phyloP scores from a whole-genome alignment of 768 basidiomycete species.

The Podaxis sp. region DNA sequence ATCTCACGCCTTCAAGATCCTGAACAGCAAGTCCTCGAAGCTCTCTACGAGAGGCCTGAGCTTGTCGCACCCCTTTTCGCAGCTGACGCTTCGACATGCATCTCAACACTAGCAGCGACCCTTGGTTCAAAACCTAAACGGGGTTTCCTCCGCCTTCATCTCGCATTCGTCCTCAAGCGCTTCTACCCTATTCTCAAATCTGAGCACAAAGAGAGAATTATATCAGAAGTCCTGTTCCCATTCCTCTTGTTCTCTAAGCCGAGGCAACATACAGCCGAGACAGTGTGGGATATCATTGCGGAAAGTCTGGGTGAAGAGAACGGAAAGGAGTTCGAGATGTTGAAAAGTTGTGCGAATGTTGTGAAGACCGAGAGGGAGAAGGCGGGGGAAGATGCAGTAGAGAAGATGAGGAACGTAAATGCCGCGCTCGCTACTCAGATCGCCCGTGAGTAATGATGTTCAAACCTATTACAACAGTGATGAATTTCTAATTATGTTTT shows the following conservation, averaged over 20 bases:
- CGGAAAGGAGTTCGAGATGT: slow-evolving; percentile 39
- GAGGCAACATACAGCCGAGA: slow-evolving; percentile 59
- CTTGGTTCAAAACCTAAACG: slow-evolving; percentile 48
- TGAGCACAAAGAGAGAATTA: slow-evolving; percentile 32
- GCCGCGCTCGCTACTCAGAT: slow-evolving; percentile 56
- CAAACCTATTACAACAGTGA: neutral
- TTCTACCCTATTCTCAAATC: slow-evolving; percentile 35
- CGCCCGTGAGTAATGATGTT: slow-evolving; percentile 50
- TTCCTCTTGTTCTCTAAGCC: slow-evolving; percentile 74
- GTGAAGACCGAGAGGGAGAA: slow-evolving; percentile 36
- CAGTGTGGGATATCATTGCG: slow-evolving; percentile 74
- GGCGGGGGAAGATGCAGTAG: slow-evolving; percentile 31
- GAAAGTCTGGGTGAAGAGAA: slow-evolving; percentile 25
- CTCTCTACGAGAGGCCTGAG: slow-evolving; percentile 58
- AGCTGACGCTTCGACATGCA: slow-evolving; percentile 41
- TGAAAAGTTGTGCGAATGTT: slow-evolving; percentile 54
- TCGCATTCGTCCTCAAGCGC: slow-evolving; percentile 52
- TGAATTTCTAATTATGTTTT: neutral
- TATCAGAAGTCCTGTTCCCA: slow-evolving; percentile 65
- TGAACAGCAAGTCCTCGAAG: slow-evolving; percentile 57
- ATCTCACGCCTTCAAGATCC: slow-evolving; percentile 70
- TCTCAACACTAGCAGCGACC: slow-evolving; percentile 40
- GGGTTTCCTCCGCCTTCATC: slow-evolving; percentile 51
- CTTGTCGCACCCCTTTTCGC: slow-evolving; percentile 46
- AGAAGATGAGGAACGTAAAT: slow-evolving; percentile 55